Conservation (phyloP, 306 rosid species). For the Parietaria judaica region DNA sequence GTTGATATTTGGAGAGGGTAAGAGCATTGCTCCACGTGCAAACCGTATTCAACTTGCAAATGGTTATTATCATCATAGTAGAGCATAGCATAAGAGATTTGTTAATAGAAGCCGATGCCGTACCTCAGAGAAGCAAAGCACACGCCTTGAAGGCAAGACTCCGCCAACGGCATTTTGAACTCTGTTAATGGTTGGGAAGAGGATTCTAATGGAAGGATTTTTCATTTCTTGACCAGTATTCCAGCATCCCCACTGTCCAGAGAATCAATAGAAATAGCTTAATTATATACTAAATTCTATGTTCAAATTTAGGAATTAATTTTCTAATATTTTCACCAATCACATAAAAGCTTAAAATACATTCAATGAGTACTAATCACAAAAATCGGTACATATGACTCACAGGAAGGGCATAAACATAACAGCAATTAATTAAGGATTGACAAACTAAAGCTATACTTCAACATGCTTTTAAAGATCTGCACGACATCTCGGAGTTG, state of each 20-base stretch:
- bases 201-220: conserved; percentile 56
- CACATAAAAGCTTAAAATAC: background rate
- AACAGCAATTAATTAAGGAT: too few species aligned
- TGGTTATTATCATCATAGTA: background rate
- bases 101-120: background rate
- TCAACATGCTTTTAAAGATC: conserved; percentile 11
- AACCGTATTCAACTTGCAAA: too few species aligned
- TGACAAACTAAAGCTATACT: background rate
- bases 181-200: conserved; percentile 70
- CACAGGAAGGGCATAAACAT: too few species aligned
- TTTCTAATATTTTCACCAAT: too few species aligned
- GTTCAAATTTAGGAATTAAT: background rate
- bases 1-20: background rate
- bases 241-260: conserved; percentile 80
- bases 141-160: conserved; percentile 53
- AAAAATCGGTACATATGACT: too few species aligned
- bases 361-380: background rate
- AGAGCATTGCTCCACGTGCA: background rate
- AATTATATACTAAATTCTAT: too few species aligned
- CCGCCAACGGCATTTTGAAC: conserved; percentile 49
- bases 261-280: conserved; percentile 14
- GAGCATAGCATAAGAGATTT: background rate
- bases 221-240: conserved; percentile 54
- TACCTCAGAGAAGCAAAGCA: conserved; percentile 82
- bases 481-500: conserved; percentile 7